phyloP scores from a whole-genome alignment of 176 grass and related monocot species.

The Zoysia japonica region DNA sequence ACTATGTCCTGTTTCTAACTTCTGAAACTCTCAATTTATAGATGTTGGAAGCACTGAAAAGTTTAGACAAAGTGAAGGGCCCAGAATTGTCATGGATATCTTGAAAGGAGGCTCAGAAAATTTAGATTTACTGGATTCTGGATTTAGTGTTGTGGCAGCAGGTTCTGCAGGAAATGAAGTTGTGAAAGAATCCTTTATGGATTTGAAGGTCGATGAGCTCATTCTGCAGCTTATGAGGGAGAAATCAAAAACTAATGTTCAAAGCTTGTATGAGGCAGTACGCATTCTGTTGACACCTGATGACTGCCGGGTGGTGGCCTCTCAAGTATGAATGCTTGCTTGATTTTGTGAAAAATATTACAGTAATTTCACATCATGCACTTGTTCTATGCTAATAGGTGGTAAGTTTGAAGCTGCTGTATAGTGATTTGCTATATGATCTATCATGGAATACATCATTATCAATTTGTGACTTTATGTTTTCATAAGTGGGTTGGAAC shows the following conservation, averaged over 20 bases:
- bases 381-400: neutral
- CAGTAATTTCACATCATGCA: constrained; percentile 16
- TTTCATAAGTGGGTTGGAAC: neutral
- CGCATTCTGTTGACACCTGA: constrained; percentile 77
- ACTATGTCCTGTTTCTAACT: constrained; percentile 7
- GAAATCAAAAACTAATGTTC: constrained; percentile 47
- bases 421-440: constrained; percentile 8
- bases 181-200: constrained; percentile 90
- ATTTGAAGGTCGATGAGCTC: constrained; percentile 70
- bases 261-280: constrained; percentile 77
- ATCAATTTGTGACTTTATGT: neutral
- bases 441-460: neutral
- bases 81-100: constrained; percentile 69
- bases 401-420: neutral
- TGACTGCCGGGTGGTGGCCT: constrained; percentile 82
- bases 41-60: constrained; percentile 70
- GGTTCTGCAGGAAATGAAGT: constrained; percentile 87
- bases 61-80: constrained; percentile 69
- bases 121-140: constrained; percentile 62
- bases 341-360: constrained; percentile 3
- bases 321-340: constrained; percentile 65
- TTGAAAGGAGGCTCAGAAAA: constrained; percentile 48
- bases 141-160: constrained; percentile 65
- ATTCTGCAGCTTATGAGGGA: constrained; percentile 70
- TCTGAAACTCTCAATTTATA: constrained; percentile 43